phyloP scores from a whole-genome alignment of 140 eudicot genomes.

The Flaveria floridana region DNA sequence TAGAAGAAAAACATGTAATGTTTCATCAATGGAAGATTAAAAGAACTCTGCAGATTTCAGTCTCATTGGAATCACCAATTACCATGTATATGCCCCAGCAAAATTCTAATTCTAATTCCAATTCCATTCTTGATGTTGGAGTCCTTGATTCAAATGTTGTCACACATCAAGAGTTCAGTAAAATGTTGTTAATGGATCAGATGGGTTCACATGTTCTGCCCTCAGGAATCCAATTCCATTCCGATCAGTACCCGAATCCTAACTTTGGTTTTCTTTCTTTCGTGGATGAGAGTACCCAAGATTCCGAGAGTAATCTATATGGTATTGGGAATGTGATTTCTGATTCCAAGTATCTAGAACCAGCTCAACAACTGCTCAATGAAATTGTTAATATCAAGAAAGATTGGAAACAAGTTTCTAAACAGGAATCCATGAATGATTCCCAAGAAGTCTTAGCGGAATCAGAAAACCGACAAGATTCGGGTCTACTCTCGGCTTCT shows the following conservation, averaged over 20 bases:
- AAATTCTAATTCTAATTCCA: no score
- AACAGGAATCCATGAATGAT: slow-evolving; percentile 42
- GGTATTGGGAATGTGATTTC: slow-evolving; percentile 49
- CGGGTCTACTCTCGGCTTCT: slow-evolving; percentile 49
- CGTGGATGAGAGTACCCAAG: slow-evolving; percentile 21
- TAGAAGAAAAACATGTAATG: slow-evolving; percentile 2
- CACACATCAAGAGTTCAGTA: slow-evolving; percentile 37
- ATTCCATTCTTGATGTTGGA: no score
- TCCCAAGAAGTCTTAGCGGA: slow-evolving; percentile 13
- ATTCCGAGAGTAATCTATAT: slow-evolving; percentile 32
- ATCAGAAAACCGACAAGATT: slow-evolving; percentile 40
- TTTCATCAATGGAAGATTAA: slow-evolving; percentile 1
- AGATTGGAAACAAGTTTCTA: slow-evolving; percentile 51
- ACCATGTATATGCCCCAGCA: slow-evolving; percentile 51
- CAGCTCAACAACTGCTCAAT: slow-evolving; percentile 73
- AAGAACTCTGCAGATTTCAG: slow-evolving; percentile 28
- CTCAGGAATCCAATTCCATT: slow-evolving; percentile 42
- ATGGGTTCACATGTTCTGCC: slow-evolving; percentile 47
- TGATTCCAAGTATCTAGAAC: slow-evolving; percentile 68
- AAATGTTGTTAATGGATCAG: slow-evolving; percentile 50
- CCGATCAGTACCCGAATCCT: slow-evolving; percentile 33
- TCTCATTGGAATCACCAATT: no score
- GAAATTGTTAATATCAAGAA: slow-evolving; percentile 67
- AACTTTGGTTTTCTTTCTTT: no score
- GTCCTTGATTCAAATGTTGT: no score